These are phyloP conservation scores for Colletotrichum horii DNA, from an alignment of 2,329 filamentous ascomycete genomes.

Conservation along the genomic window DNA sequence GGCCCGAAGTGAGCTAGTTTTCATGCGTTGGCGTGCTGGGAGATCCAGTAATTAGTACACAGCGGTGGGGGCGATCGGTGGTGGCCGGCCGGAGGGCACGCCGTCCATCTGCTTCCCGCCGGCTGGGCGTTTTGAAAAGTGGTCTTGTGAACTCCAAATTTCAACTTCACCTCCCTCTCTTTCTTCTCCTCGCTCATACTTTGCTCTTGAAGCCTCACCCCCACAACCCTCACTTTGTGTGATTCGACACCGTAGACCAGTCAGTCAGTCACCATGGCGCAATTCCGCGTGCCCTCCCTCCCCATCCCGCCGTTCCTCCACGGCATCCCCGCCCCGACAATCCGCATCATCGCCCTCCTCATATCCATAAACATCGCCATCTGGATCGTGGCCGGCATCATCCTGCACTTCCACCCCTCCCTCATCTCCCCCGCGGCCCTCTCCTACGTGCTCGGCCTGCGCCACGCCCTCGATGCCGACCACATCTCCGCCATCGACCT, in stretches of 20 bases:
- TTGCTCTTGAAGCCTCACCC: not conserved
- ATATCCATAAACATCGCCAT: slow-evolving; percentile 56
- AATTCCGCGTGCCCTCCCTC: slow-evolving; percentile 19
- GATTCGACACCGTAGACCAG: not conserved
- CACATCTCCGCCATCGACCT: slow-evolving; percentile 88
- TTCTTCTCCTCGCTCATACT: not conserved
- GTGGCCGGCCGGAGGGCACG: slow-evolving; percentile 4
- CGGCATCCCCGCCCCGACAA: slow-evolving; percentile 33
- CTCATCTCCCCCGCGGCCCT: slow-evolving; percentile 83
- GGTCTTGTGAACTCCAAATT: not conserved
- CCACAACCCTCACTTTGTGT: too few relatives aligned
- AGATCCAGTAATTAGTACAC: too few relatives aligned
- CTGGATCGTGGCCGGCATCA: slow-evolving; percentile 59
- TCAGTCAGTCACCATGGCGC: slow-evolving; percentile 2
- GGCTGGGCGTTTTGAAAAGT: not conserved
- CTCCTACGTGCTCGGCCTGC: slow-evolving; percentile 85
- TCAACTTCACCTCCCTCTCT: not conserved
- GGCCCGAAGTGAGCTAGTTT: not conserved
- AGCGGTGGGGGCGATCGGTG: not conserved
- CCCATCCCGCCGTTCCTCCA: slow-evolving; percentile 31
- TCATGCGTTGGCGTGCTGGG: not conserved
- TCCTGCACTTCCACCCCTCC: slow-evolving; percentile 58
- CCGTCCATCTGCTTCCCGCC: not conserved
- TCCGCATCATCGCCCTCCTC: slow-evolving; percentile 57
- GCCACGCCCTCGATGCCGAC: slow-evolving; percentile 97